A percentile compares a stretch with the other conserved stretches of the same genome.
Evolutionary conservation across 257 asterid genomes (phyloP).

Genomic region (Petunia axillaris): DNA sequence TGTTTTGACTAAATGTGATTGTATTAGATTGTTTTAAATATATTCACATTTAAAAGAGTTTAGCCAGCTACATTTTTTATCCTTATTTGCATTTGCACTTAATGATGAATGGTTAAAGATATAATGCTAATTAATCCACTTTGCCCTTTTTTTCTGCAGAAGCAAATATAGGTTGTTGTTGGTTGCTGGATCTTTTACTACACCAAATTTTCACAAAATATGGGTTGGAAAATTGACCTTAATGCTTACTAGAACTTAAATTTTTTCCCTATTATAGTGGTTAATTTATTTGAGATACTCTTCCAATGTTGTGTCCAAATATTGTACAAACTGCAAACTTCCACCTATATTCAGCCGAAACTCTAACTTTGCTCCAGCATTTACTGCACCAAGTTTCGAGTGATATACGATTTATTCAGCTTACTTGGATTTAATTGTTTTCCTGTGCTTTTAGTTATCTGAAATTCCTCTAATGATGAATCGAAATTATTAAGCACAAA

Average conservation of each 20-base stretch:
- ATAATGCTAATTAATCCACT: slow-evolving; percentile 7
- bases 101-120: slow-evolving; percentile 21
- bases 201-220: not conserved
- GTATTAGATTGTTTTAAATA: not conserved
- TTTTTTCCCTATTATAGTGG: not conserved
- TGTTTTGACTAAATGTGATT: not conserved
- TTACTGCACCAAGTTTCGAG: too few species aligned
- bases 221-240: not conserved
- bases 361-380: too few species aligned
- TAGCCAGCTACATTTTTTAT: slow-evolving; percentile 9
- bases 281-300: not conserved
- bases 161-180: slow-evolving; percentile 17
- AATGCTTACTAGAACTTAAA: not conserved
- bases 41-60: not conserved
- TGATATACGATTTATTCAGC: too few species aligned
- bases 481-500: too few species aligned
- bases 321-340: too few species aligned
- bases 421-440: too few species aligned
- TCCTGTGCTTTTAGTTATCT: too few species aligned
- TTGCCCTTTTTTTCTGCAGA: not conserved
- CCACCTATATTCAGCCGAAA: too few species aligned
- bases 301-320: not conserved
- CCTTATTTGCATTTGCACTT: slow-evolving; percentile 4
- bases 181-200: not conserved
- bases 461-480: too few species aligned